These are phyloP conservation scores for Plicaturopsis crispa DNA, from an alignment of 768 basidiomycete genomes.

Conservation along the genomic window DNA sequence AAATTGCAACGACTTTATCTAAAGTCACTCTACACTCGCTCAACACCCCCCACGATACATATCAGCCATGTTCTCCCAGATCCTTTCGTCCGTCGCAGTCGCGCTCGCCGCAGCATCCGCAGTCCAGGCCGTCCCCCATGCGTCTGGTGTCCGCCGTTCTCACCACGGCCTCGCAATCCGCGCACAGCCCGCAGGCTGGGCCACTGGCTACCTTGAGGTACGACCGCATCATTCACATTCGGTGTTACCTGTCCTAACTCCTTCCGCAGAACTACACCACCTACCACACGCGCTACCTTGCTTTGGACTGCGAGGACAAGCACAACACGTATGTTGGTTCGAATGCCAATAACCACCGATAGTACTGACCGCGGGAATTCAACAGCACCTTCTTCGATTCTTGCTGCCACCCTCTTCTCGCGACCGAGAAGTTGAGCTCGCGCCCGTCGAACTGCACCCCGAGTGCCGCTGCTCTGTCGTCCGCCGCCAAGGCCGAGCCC, in stretches of 20 bases:
- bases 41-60: too few relatives aligned
- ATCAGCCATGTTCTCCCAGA: constrained; percentile 20
- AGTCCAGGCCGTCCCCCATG: too few relatives aligned
- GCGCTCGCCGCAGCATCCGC: constrained; percentile 33
- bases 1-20: constrained; percentile 17
- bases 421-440: constrained; percentile 38
- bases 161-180: too few relatives aligned
- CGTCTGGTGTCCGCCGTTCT: too few relatives aligned
- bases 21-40: constrained; percentile 16
- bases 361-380: not conserved
- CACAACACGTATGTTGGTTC: constrained; percentile 54
- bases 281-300: constrained; percentile 60
- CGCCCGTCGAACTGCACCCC: constrained; percentile 51
- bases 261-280: constrained; percentile 34
- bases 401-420: constrained; percentile 70
- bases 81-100: constrained; percentile 30
- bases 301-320: constrained; percentile 40
- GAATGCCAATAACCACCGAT: constrained; percentile 25
- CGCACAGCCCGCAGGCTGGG: constrained; percentile 40
- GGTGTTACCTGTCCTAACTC: constrained; percentile 3
- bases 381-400: constrained; percentile 26
- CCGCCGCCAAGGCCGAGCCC: constrained; percentile 17
- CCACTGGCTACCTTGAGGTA: constrained; percentile 38
- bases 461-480: constrained; percentile 19
- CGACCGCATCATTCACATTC: constrained; percentile 2